A percentile compares a stretch with the other conserved stretches of the same genome.
Conservation (phyloP, 2,329 filamentous ascomycete genomes). For the Penicillium polonicum region DNA sequence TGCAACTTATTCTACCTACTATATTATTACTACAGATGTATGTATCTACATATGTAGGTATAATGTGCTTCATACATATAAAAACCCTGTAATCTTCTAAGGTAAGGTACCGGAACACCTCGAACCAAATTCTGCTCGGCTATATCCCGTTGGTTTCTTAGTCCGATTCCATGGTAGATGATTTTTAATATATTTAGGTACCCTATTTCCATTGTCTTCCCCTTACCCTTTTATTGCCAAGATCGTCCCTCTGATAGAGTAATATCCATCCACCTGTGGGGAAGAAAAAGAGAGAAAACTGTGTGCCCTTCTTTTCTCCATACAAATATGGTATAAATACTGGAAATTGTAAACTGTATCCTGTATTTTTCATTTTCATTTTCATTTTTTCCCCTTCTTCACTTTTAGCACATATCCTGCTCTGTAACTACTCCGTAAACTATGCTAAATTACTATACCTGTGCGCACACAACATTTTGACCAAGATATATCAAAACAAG, state of each 20-base stretch:
- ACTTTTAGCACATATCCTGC: not conserved
- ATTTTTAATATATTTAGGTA: not conserved
- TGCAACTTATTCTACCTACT: no score
- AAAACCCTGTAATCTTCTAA: not conserved
- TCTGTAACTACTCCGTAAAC: not conserved
- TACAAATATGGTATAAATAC: slow-evolving; percentile 6
- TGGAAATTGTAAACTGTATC: not conserved
- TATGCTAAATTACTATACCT: not conserved
- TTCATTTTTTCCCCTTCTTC: not conserved
- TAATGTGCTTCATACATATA: not conserved
- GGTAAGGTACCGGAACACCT: slow-evolving; percentile 1
- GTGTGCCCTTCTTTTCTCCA: slow-evolving; percentile 12
- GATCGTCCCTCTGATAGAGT: slow-evolving; percentile 20
- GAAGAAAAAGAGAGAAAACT: slow-evolving; percentile 17
- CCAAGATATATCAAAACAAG: no score
- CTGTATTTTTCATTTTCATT: slow-evolving; percentile 4
- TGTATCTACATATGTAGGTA: no score
- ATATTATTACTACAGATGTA: no score
- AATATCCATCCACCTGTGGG: slow-evolving; percentile 17
- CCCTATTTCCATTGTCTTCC: not conserved
- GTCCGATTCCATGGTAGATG: slow-evolving; percentile 13
- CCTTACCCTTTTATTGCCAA: slow-evolving; percentile 14
- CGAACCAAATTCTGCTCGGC: slow-evolving; percentile 16
- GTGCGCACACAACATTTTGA: not conserved
- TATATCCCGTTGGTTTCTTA: slow-evolving; percentile 17